Evolutionary conservation across 805 yeast genomes (phyloP).

Genomic region (Debaryomyces castellii): DNA sequence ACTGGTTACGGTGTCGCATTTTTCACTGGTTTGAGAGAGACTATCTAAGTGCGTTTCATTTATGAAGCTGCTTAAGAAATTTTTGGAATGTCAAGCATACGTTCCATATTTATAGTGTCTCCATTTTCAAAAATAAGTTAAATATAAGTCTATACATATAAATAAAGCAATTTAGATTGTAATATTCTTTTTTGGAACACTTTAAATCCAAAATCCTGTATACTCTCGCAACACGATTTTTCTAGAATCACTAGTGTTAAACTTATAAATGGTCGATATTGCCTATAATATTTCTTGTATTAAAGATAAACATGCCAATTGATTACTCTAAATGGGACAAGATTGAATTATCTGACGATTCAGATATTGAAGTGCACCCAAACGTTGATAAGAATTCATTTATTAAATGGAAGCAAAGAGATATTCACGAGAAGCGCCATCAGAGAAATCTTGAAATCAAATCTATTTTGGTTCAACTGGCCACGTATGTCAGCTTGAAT

Average conservation of each 20-base stretch:
- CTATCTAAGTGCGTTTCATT: background rate
- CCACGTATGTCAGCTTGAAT: constrained; percentile 77
- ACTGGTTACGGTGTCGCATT: constrained; percentile 66
- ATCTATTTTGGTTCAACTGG: constrained; percentile 70
- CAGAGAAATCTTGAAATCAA: constrained; percentile 78
- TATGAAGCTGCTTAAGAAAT: too few species aligned
- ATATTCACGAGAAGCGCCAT: constrained; percentile 88
- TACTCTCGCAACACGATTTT: background rate
- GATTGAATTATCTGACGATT: constrained; percentile 92
- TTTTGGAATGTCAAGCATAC: too few species aligned
- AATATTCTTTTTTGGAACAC: background rate
- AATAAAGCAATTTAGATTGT: too few species aligned
- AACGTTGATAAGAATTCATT: constrained; percentile 93
- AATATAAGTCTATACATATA: too few species aligned
- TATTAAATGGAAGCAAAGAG: constrained; percentile 95
- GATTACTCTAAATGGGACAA: constrained; percentile 99
- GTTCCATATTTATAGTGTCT: background rate
- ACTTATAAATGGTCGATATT: background rate
- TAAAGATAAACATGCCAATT: constrained; percentile 56
- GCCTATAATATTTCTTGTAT: background rate
- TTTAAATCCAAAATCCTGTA: background rate
- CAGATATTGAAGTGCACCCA: constrained; percentile 96
- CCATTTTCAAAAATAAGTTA: too few species aligned
- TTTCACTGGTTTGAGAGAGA: constrained; percentile 54
- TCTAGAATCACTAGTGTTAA: background rate